These are phyloP conservation scores for Boletus reticuloceps DNA, from an alignment of 768 basidiomycete species.

Conservation along the genomic window DNA sequence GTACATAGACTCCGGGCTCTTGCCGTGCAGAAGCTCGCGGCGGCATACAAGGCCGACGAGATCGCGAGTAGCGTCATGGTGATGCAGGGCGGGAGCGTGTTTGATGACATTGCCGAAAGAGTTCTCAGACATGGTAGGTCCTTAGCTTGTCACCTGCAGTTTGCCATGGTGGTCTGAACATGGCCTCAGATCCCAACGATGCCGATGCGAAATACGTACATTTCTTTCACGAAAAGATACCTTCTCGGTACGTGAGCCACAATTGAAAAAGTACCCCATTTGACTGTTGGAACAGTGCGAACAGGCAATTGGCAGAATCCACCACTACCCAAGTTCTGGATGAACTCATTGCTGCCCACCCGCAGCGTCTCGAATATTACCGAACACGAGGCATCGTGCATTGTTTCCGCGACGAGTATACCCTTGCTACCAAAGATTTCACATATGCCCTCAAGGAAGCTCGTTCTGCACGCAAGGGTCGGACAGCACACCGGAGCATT, in stretches of 20 bases:
- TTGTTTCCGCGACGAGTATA: conserved; percentile 83
- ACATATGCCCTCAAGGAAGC: conserved; percentile 79
- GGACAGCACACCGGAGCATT: conserved; percentile 49
- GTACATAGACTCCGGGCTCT: conserved; percentile 76
- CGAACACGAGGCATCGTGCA: conserved; percentile 90
- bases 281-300: conserved; percentile 21
- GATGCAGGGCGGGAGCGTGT: conserved; percentile 91
- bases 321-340: conserved; percentile 78
- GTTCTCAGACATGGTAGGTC: conserved; percentile 68
- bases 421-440: conserved; percentile 73
- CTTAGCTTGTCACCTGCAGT: not conserved
- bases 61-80: conserved; percentile 93
- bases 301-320: conserved; percentile 81
- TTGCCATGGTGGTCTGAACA: not conserved
- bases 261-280: conserved; percentile 1
- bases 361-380: conserved; percentile 80
- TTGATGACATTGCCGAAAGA: conserved; percentile 88
- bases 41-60: conserved; percentile 84
- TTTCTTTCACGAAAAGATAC: conserved; percentile 95
- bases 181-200: conserved; percentile 63
- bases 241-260: conserved; percentile 65
- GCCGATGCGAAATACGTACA: conserved; percentile 84
- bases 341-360: conserved; percentile 68
- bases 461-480: conserved; percentile 65
- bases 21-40: conserved; percentile 83